Evolutionary conservation across 306 rosid species (phyloP).

Genomic region (Ormosia semicastrata): DNA sequence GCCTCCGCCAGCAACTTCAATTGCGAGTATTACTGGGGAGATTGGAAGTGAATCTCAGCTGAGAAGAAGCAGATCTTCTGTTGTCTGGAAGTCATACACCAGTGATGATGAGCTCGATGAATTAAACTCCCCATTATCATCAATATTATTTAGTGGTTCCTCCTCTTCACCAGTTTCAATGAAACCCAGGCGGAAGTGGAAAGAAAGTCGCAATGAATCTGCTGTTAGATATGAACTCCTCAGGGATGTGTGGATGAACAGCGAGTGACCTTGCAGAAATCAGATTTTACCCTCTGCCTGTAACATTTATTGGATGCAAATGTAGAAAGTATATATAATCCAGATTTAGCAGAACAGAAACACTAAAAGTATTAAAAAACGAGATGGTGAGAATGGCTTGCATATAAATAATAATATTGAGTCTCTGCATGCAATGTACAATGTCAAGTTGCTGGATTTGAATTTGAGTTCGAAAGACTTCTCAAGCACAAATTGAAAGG

Average conservation of each 20-base stretch:
- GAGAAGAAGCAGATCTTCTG: slow-evolving; percentile 78
- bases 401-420: slow-evolving; percentile 21
- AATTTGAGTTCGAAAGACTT: background rate
- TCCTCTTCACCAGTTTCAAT: slow-evolving; percentile 38
- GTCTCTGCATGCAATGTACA: background rate
- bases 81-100: slow-evolving; percentile 78
- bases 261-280: slow-evolving; percentile 42
- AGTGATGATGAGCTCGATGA: slow-evolving; percentile 98
- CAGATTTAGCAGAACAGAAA: slow-evolving; percentile 16
- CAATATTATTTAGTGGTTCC: slow-evolving; percentile 45
- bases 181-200: slow-evolving; percentile 43
- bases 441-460: background rate
- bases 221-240: slow-evolving; percentile 83
- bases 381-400: background rate
- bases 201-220: slow-evolving; percentile 43
- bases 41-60: slow-evolving; percentile 58
- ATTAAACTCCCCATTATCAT: slow-evolving; percentile 72
- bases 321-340: slow-evolving; percentile 13
- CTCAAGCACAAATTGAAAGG: background rate
- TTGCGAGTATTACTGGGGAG: slow-evolving; percentile 56
- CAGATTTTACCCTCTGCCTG: background rate
- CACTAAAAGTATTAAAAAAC: background rate
- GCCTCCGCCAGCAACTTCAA: slow-evolving; percentile 59
- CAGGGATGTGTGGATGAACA: slow-evolving; percentile 76
- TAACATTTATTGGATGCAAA: background rate